Base-by-base conservation (phyloP, 192 early-diverging fungal species). In the Backusella morwellensis region DNA sequence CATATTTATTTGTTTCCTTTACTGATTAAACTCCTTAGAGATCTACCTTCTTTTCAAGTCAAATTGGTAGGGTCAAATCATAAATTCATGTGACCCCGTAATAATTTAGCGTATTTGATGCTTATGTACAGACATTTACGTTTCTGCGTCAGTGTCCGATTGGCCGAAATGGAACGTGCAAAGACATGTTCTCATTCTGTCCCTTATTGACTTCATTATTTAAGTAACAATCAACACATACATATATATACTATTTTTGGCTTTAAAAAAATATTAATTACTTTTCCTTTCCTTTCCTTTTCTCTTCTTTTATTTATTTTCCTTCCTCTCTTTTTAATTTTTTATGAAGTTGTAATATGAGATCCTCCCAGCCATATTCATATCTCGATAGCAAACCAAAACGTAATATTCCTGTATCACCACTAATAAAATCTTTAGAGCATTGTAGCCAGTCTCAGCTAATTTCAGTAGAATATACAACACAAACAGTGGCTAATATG, bases 121-220 rank as follows among this genome's bases (percentile, higher is more conserved):
- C 50, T 54, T 54, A 54, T 8, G n/a, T 5, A 19, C n/a, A 54
- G 50, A 54, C 6, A 54, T 23, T 54, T 21, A 54, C 52, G 52
- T 54, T 29, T 63, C 72, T 74, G 72, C 35, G 35, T 74, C 72
- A 17, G 52, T 52, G 52, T 74, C 72, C 72, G 72, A 74, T 74
- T 74, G 72, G 72, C 72, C 52, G 0, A 54, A 6, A 6, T 54
- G 52, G 21, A 54, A 54, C 52, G 52, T 54, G 52, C 19, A 54
- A 54, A 54, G n/a, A 54, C 52, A 54, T 54, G 52, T 21, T 54
- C n/a, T 21, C 52, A 54, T 54, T 54, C 52, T 54, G 52, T 54
- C 52, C 52, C 52, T 54, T 54, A 54, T 54, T 54, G 8, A n/a
- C 52, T 54, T 54, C 52, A 17, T 54, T 54, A 54, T 47, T 47